These are phyloP conservation scores for Straminergon stramineum DNA, from an alignment of 225 moss, liverwort and hornwort species.

Conservation along the genomic window DNA sequence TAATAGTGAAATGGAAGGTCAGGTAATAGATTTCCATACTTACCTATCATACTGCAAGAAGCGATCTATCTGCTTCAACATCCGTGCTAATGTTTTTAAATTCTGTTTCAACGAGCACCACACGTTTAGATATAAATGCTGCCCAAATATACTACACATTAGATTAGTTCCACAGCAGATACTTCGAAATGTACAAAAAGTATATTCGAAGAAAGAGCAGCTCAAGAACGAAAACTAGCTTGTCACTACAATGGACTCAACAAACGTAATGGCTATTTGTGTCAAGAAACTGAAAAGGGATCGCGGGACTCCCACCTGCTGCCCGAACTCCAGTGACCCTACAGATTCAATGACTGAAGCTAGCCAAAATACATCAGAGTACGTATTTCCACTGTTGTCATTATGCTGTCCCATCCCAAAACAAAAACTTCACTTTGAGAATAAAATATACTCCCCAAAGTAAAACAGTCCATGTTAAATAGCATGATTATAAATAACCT, in stretches of 20 bases:
- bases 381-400: constrained; percentile 86
- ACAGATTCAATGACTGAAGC: constrained; percentile 91
- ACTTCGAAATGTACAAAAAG: background rate
- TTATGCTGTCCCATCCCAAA: constrained; percentile 64
- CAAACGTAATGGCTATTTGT: background rate
- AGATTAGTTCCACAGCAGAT: background rate
- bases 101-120: constrained; percentile 45
- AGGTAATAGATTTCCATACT: background rate
- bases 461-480: background rate
- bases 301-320: constrained; percentile 38
- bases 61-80: constrained; percentile 97
- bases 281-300: background rate
- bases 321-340: constrained; percentile 80
- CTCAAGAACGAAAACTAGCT: background rate
- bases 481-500: background rate
- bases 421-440: background rate
- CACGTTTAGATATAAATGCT: background rate
- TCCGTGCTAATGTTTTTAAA: constrained; percentile 58
- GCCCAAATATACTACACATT: background rate
- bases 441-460: background rate
- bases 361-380: constrained; percentile 97
- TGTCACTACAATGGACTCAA: background rate
- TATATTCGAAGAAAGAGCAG: background rate
- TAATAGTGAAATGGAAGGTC: background rate
- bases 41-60: constrained; percentile 96